These are phyloP conservation scores for Acanthamoeba rhysodes DNA, from an alignment of 208 protist species.

Conservation along the genomic window DNA sequence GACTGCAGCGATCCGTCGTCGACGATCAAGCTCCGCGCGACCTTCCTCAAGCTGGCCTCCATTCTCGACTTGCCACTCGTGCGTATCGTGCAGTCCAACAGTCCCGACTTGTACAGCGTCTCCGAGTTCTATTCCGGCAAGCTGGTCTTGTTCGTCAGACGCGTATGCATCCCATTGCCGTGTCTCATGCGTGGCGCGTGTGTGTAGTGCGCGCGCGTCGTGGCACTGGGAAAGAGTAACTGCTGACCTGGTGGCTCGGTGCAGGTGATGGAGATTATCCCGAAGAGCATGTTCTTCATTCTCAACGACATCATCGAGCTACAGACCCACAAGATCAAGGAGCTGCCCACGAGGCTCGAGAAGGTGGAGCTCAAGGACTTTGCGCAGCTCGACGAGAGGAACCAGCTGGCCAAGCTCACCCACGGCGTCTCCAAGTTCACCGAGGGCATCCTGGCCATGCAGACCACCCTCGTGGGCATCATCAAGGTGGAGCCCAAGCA, in stretches of 20 bases:
- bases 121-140: slow-evolving; percentile 65
- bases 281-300: slow-evolving; percentile 95
- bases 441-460: slow-evolving; percentile 98
- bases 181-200: no score
- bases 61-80: slow-evolving; percentile 71
- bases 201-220: no score
- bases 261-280: slow-evolving; percentile 97
- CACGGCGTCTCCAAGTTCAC: slow-evolving; percentile 96
- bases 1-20: slow-evolving; percentile 91
- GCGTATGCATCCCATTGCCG: background rate
- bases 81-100: slow-evolving; percentile 63
- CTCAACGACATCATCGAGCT: slow-evolving; percentile 96
- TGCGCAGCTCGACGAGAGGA: slow-evolving; percentile 95
- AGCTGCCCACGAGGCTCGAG: slow-evolving; percentile 86
- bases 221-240: no score
- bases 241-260: background rate
- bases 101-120: slow-evolving; percentile 60
- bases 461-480: slow-evolving; percentile 98
- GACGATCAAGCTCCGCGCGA: slow-evolving; percentile 96
- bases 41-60: slow-evolving; percentile 97
- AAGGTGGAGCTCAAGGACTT: slow-evolving; percentile 91
- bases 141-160: slow-evolving; percentile 49
- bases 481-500: slow-evolving; percentile 96
- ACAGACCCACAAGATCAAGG: slow-evolving; percentile 92
- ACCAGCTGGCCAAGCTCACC: slow-evolving; percentile 93